Percentiles rank a stretch among this genome's conserved stretches.
Evolutionary conservation across 2,329 filamentous ascomycete species (phyloP).

Genomic region (Phialophora verrucosa): DNA sequence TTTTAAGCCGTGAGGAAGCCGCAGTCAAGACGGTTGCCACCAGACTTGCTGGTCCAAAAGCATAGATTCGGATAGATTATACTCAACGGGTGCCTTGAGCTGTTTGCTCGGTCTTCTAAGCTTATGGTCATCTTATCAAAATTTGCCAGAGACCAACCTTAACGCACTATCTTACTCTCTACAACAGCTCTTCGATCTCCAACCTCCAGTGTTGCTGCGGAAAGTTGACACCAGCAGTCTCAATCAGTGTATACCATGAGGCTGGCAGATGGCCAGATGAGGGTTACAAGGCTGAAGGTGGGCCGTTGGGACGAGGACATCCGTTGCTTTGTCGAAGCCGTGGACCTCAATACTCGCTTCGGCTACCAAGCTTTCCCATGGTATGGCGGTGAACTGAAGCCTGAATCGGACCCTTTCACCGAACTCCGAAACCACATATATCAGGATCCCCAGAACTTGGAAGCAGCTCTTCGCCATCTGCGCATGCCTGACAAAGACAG

Average conservation of each 20-base stretch:
- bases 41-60: conserved; percentile 30
- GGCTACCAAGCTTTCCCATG: background rate
- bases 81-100: background rate
- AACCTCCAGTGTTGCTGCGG: too few relatives aligned
- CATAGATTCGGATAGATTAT: conserved; percentile 12
- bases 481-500: background rate
- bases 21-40: conserved; percentile 41
- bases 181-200: too few relatives aligned
- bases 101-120: background rate
- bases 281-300: background rate
- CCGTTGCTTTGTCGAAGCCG: background rate
- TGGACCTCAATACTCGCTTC: background rate
- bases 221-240: too few relatives aligned
- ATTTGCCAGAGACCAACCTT: background rate
- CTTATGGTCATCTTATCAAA: background rate
- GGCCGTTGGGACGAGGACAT: background rate
- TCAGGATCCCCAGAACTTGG: background rate
- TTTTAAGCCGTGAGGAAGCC: conserved; percentile 63
- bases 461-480: background rate
- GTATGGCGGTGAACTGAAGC: background rate
- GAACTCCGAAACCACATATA: background rate
- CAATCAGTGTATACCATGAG: too few relatives aligned
- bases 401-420: background rate
- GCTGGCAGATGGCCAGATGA: too few relatives aligned
- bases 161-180: background rate